Base-by-base conservation (phyloP, 2,329 filamentous ascomycete genomes). In the Tolypocladium pustulatum region DNA sequence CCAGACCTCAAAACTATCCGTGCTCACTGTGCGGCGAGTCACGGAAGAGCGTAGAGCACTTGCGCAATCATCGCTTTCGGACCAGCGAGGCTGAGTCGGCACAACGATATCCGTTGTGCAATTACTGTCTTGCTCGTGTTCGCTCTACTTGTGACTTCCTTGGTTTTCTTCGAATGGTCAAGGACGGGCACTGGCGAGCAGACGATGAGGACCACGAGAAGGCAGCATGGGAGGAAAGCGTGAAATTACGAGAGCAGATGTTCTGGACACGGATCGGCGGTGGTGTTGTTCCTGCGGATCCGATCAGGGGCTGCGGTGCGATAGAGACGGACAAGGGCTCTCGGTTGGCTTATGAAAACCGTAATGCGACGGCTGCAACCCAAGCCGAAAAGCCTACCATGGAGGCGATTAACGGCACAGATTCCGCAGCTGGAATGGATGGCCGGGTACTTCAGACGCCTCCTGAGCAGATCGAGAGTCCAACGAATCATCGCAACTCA, bases 191-290 rank as follows among this genome's bases (percentile, higher is more conserved):
- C 67, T 94, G 94, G 86, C 85, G 90, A 56, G 87, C 88, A 15
- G 89, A 92, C 54, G 89, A 89, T 59, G 84, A 88, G 43, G 90
- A 94, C 55, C 89, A 91, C 38, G 90, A 95, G 73, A 90, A 89
- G 68, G 84, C 85, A 34, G 91, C 91, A 0, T 99, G 94, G 94
- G 93, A 97, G 69, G 94, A 99, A 76, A 91, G 91, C 59, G 89
- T 97, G 13, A 84, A 88, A 36, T 74, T 97, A 54, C 82, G 94
- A 56, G 94, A 99, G 71, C 87, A 93, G 65, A 96, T 99, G 89
- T 99, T 99, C 71, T 99, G 94, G 94, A 85, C 90, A 56, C 84
- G 94, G 58, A 85, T 99, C 57, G 93, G 93, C 32, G 94, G 92
- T 34, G 94, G 94, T 17, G 91, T 99, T 2, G 76, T 97, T 15